Percentiles rank a stretch among this genome's conserved stretches.
Conservation (phyloP, 2,329 filamentous ascomycete genomes). For the Talaromyces pinophilus region DNA sequence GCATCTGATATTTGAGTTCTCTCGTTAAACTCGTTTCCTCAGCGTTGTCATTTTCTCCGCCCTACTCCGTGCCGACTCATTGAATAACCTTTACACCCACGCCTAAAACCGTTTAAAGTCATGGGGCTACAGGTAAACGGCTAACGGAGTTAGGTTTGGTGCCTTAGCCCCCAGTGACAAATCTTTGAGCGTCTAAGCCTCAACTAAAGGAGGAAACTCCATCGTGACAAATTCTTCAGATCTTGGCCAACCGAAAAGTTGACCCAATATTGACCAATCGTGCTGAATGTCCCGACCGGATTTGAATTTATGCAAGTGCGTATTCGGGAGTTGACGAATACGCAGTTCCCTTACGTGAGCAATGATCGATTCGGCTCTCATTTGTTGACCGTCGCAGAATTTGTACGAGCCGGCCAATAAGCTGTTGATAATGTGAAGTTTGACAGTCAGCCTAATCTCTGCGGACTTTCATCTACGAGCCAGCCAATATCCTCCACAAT, state of each 20-base stretch:
- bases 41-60: not conserved
- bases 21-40: not conserved
- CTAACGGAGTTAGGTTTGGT: not conserved
- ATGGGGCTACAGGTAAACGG: not conserved
- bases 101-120: not conserved
- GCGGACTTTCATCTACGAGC: not conserved
- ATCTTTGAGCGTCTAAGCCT: slow-evolving; percentile 9
- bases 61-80: not conserved
- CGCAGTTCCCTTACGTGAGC: not conserved
- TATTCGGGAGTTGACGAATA: slow-evolving; percentile 18
- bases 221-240: slow-evolving; percentile 12
- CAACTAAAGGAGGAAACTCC: not conserved
- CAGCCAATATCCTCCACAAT: not conserved
- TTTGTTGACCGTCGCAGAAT: not conserved
- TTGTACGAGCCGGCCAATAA: not conserved
- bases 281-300: not conserved
- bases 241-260: not conserved
- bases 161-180: slow-evolving; percentile 11
- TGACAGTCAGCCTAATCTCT: not conserved
- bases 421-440: not conserved
- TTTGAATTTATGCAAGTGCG: slow-evolving; percentile 12
- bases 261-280: not conserved
- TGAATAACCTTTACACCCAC: not conserved
- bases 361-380: not conserved
- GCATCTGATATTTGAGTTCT: not conserved